A percentile compares a stretch with the other conserved stretches of the same genome.
These are phyloP conservation scores for Maudiozyma turicensis DNA, from an alignment of 805 yeast genomes.

Conservation along the genomic window DNA sequence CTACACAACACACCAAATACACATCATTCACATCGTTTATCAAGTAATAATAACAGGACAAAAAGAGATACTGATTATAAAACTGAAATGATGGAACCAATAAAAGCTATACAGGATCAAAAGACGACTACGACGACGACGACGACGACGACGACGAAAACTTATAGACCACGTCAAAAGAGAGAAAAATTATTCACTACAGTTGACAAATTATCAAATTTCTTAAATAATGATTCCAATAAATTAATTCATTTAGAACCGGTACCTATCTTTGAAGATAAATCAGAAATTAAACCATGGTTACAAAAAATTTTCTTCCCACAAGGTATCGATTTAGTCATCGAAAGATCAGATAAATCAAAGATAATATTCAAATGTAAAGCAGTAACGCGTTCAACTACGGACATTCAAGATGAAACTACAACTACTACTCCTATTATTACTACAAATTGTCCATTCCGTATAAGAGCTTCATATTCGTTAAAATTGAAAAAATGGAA, in stretches of 20 bases:
- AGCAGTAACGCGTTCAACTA: slow-evolving; percentile 11
- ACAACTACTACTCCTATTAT: slow-evolving; percentile 1
- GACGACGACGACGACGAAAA: neutral
- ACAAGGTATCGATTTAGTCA: slow-evolving; percentile 45
- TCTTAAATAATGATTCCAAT: slow-evolving; percentile 20
- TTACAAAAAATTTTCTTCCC: slow-evolving; percentile 36
- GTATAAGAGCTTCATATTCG: slow-evolving; percentile 52
- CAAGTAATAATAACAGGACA: neutral
- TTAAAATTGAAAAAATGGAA: slow-evolving; percentile 45
- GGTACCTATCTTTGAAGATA: slow-evolving; percentile 31
- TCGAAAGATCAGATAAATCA: slow-evolving; percentile 49
- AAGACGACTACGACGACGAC: neutral
- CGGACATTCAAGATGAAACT: neutral
- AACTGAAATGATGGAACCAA: neutral
- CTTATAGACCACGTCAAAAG: neutral
- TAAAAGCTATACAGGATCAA: neutral
- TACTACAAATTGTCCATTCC: slow-evolving; percentile 45
- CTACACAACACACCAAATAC: neutral
- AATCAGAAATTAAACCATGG: slow-evolving; percentile 52
- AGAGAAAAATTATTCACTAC: slow-evolving; percentile 5
- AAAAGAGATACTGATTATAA: neutral
- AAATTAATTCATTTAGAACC: slow-evolving; percentile 30
- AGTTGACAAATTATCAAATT: slow-evolving; percentile 7
- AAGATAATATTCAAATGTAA: slow-evolving; percentile 56
- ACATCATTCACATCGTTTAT: neutral